Conservation (phyloP, 2,329 filamentous ascomycete genomes). For the Penicillium sp. region DNA sequence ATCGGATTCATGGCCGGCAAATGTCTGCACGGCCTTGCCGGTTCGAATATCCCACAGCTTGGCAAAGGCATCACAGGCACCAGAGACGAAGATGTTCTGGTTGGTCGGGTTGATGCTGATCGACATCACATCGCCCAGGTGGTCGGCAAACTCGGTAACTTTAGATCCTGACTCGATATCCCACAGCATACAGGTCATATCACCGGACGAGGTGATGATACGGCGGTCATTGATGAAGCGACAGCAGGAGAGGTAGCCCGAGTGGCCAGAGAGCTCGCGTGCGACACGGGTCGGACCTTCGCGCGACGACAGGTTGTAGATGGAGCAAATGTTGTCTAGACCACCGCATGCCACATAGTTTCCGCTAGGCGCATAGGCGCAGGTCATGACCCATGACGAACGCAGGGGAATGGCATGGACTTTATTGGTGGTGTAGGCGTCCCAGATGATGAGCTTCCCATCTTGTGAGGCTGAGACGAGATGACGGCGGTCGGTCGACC, state of each 20-base stretch:
- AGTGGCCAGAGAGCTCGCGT: slow-evolving; percentile 91
- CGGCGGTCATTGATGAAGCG: slow-evolving; percentile 97
- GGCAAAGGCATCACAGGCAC: slow-evolving; percentile 95
- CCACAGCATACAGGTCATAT: slow-evolving; percentile 99
- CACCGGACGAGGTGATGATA: slow-evolving; percentile 94
- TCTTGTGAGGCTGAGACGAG: slow-evolving; percentile 97
- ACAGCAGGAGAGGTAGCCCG: slow-evolving; percentile 95
- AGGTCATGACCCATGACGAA: slow-evolving; percentile 99
- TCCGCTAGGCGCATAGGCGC: slow-evolving; percentile 94
- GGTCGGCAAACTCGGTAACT: slow-evolving; percentile 96
- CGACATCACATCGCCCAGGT: slow-evolving; percentile 98
- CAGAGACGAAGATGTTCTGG: slow-evolving; percentile 99
- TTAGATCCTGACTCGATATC: slow-evolving; percentile 97
- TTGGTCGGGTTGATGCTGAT: slow-evolving; percentile 99
- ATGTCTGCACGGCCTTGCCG: slow-evolving; percentile 96
- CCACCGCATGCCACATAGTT: slow-evolving; percentile 99
- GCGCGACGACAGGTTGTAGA: slow-evolving; percentile 95
- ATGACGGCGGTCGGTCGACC: slow-evolving; percentile 96
- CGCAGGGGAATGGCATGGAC: slow-evolving; percentile 96
- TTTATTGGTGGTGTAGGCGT: slow-evolving; percentile 99
- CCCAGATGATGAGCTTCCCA: slow-evolving; percentile 99
- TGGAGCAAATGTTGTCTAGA: slow-evolving; percentile 98
- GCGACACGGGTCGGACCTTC: slow-evolving; percentile 97
- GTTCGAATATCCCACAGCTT: slow-evolving; percentile 99
- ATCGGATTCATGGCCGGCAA: slow-evolving; percentile 95